phyloP scores from a whole-genome alignment of 495 filamentous ascomycete species.

The Penicillium coffeae region DNA sequence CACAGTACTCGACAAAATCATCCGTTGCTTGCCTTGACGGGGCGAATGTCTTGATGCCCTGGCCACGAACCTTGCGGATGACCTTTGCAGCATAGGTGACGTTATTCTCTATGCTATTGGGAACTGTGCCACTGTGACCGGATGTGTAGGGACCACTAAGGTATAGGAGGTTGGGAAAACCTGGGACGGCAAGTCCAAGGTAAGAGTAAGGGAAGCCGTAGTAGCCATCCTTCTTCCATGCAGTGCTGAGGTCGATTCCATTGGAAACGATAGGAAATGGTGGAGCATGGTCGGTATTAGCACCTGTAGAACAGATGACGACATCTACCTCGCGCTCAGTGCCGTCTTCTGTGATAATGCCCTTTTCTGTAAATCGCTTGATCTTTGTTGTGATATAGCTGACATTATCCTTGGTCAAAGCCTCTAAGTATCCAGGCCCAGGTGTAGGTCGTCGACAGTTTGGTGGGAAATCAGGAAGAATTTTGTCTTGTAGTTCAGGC shows the following conservation, averaged over 20 bases:
- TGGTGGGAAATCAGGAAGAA: slow-evolving; percentile 62
- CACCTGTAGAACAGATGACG: slow-evolving; percentile 67
- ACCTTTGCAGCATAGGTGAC: slow-evolving; percentile 59
- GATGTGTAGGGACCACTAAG: slow-evolving; percentile 47
- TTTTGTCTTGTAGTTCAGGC: slow-evolving; percentile 49
- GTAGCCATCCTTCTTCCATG: slow-evolving; percentile 49
- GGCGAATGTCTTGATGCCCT: slow-evolving; percentile 58
- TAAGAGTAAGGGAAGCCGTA: slow-evolving; percentile 64
- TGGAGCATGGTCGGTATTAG: slow-evolving; percentile 55
- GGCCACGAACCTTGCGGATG: slow-evolving; percentile 57
- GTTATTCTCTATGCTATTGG: slow-evolving; percentile 52
- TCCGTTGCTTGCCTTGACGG: slow-evolving; percentile 54
- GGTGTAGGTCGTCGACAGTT: slow-evolving; percentile 69
- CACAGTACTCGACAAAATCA: slow-evolving; percentile 59
- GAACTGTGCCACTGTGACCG: slow-evolving; percentile 49
- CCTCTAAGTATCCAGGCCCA: slow-evolving; percentile 68
- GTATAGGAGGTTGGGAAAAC: slow-evolving; percentile 63
- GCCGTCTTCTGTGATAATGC: slow-evolving; percentile 54
- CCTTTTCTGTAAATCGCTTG: slow-evolving; percentile 51
- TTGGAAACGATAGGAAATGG: slow-evolving; percentile 55
- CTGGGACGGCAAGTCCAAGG: slow-evolving; percentile 56
- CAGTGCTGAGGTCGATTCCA: slow-evolving; percentile 45
- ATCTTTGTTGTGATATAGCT: slow-evolving; percentile 56
- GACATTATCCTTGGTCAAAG: slow-evolving; percentile 60
- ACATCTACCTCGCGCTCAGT: slow-evolving; percentile 49